Percentiles rank a stretch among this genome's conserved stretches.
Conservation (phyloP, 257 asterid genomes). For the Ajuga chamaepitys region DNA sequence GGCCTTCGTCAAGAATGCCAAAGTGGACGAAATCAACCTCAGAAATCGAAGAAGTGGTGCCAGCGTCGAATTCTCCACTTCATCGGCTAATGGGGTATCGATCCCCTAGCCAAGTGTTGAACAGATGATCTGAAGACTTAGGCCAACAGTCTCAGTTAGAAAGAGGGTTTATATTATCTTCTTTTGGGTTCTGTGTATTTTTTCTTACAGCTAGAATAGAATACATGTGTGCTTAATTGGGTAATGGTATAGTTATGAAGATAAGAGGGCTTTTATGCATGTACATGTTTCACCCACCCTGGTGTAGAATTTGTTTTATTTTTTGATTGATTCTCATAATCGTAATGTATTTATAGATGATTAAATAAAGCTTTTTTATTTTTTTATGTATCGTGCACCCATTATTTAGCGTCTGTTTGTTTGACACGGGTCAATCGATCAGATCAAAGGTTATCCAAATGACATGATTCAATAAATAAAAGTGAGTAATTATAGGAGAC, state of each 20-base stretch:
- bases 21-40: conserved; percentile 30
- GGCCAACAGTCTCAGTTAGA: not conserved
- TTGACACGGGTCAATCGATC: too few relatives aligned
- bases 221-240: not conserved
- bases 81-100: conserved; percentile 89
- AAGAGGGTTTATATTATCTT: not conserved
- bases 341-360: not conserved
- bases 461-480: too few relatives aligned
- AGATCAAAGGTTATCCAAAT: too few relatives aligned
- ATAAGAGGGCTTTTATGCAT: conserved; percentile 12
- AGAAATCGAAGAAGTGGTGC: conserved; percentile 43
- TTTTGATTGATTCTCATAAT: not conserved
- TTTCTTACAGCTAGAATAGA: conserved; percentile 4
- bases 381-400: too few relatives aligned
- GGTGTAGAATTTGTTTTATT: conserved; percentile 1
- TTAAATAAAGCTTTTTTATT: not conserved
- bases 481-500: too few relatives aligned
- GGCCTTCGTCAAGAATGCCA: conserved; percentile 29
- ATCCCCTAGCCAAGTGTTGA: conserved; percentile 55
- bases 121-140: conserved; percentile 13
- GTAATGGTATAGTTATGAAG: not conserved
- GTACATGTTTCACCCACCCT: not conserved
- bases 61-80: conserved; percentile 47
- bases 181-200: not conserved
- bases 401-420: too few relatives aligned